phyloP scores from a whole-genome alignment of 495 filamentous ascomycete species.

The Lophiostoma macrostomum region DNA sequence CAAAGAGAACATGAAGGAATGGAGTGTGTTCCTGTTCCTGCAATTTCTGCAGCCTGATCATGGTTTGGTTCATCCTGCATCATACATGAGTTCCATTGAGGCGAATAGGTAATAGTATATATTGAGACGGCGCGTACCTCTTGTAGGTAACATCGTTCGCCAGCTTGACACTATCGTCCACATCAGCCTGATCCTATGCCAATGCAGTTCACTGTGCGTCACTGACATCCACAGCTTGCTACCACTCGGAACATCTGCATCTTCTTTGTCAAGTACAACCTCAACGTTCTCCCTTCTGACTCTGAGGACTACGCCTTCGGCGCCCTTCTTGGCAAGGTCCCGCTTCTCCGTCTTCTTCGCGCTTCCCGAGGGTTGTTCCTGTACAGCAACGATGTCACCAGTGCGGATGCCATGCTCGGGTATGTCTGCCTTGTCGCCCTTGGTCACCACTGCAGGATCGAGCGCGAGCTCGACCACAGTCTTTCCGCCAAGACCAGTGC shows the following conservation, averaged over 20 bases:
- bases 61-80: slow-evolving; percentile 81
- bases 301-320: slow-evolving; percentile 77
- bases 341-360: slow-evolving; percentile 69
- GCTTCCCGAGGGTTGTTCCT: slow-evolving; percentile 67
- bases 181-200: slow-evolving; percentile 18
- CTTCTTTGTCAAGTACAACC: slow-evolving; percentile 71
- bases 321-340: slow-evolving; percentile 61
- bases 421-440: slow-evolving; percentile 46
- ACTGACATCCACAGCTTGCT: slow-evolving; percentile 63
- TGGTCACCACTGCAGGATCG: slow-evolving; percentile 60
- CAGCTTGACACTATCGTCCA: slow-evolving; percentile 68
- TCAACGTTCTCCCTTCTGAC: slow-evolving; percentile 57
- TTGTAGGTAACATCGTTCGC: slow-evolving; percentile 93
- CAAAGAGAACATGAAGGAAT: slow-evolving; percentile 83
- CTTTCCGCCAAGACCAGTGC: slow-evolving; percentile 88
- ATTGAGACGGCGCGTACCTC: slow-evolving; percentile 52
- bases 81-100: background rate
- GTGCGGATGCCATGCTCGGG: slow-evolving; percentile 80
- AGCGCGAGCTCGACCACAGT: slow-evolving; percentile 76
- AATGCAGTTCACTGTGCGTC: background rate
- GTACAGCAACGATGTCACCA: slow-evolving; percentile 83
- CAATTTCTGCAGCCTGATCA: slow-evolving; percentile 76
- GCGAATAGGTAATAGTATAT: background rate
- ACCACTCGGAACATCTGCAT: slow-evolving; percentile 60
- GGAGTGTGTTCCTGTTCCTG: slow-evolving; percentile 63